phyloP scores from a whole-genome alignment of 805 yeast species.

The Candida peoriensis region DNA sequence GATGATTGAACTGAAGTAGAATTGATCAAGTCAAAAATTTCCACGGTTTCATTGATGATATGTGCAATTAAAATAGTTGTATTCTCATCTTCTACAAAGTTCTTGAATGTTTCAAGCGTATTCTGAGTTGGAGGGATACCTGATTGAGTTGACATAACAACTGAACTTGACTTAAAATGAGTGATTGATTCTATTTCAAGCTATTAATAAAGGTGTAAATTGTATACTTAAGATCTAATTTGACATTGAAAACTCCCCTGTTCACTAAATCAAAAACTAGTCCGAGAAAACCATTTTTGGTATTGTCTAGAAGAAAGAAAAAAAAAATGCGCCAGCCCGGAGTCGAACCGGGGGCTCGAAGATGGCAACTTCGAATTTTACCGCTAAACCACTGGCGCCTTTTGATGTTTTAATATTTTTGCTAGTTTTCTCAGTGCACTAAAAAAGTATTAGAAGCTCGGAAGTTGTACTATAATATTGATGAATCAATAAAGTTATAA shows the following conservation, averaged over 20 bases:
- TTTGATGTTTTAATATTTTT: neutral
- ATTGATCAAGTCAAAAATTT: conserved; percentile 28
- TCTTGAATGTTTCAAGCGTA: conserved; percentile 41
- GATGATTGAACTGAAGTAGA: conserved; percentile 31
- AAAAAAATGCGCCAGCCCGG: conserved; percentile 11
- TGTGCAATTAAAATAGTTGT: conserved; percentile 33
- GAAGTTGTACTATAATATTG: no score
- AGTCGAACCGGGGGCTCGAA: conserved; percentile 40
- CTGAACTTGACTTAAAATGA: no score
- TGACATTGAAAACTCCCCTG: no score
- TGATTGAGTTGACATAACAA: conserved; percentile 70
- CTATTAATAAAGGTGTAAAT: no score
- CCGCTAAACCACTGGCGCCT: conserved; percentile 41
- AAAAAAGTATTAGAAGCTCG: no score
- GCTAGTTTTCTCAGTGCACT: no score
- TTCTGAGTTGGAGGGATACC: conserved; percentile 48
- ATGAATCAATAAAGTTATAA: no score
- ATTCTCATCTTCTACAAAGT: conserved; percentile 29
- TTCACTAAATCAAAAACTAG: no score
- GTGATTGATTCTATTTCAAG: no score
- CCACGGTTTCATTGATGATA: conserved; percentile 32
- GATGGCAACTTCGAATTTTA: conserved; percentile 49
- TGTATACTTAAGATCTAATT: no score
- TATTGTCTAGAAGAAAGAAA: conserved; percentile 9
- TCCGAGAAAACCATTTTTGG: no score